Percentiles rank a stretch among this genome's conserved stretches.
phyloP scores from a whole-genome alignment of 352 stramenopile species.

The Plasmopara halstedii region DNA sequence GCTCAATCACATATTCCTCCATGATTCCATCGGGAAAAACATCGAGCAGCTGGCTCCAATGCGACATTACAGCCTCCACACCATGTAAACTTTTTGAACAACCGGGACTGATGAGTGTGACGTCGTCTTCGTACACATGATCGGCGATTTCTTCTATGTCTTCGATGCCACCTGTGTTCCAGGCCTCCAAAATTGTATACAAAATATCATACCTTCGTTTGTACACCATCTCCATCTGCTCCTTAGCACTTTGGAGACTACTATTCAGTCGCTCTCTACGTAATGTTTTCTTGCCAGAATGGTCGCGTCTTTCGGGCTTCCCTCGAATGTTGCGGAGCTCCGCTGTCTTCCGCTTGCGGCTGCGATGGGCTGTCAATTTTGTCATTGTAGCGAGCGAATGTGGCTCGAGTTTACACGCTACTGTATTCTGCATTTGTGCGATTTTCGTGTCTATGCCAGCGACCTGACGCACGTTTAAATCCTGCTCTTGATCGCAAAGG shows the following conservation, averaged over 20 bases:
- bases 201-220: conserved; percentile 63
- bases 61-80: conserved; percentile 59
- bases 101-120: conserved; percentile 61
- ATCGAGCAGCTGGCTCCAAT: conserved; percentile 63
- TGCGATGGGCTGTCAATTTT: conserved; percentile 9
- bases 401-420: conserved; percentile 29
- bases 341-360: conserved; percentile 57
- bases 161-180: conserved; percentile 77
- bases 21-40: conserved; percentile 76
- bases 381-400: conserved; percentile 5
- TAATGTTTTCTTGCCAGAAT: conserved; percentile 30
- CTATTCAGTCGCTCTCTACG: conserved; percentile 14
- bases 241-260: conserved; percentile 19
- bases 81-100: conserved; percentile 54
- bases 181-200: conserved; percentile 66
- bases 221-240: conserved; percentile 47
- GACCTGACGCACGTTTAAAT: conserved; percentile 15
- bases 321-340: conserved; percentile 21
- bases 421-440: conserved; percentile 28
- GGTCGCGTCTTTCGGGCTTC: conserved; percentile 6
- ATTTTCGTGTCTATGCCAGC: conserved; percentile 29
- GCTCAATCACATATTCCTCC: conserved; percentile 73
- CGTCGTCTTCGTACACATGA: conserved; percentile 64
- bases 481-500: conserved; percentile 24
- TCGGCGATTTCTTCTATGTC: conserved; percentile 77